These are phyloP conservation scores for Globisporangium emineosum DNA, from an alignment of 352 stramenopile genomes.

Conservation along the genomic window DNA sequence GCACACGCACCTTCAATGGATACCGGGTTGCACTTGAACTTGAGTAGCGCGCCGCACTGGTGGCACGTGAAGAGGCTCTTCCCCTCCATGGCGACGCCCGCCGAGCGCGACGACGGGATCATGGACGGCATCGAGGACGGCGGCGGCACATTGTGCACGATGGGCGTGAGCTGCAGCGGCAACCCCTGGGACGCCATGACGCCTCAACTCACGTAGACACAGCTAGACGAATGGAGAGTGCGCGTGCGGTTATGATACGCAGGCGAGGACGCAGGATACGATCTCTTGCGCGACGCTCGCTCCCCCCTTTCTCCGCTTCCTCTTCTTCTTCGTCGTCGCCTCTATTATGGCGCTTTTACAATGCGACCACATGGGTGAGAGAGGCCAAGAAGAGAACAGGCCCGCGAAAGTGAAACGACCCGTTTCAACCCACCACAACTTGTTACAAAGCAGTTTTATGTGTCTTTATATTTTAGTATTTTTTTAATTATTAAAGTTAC, in stretches of 20 bases:
- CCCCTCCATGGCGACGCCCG: conserved; percentile 52
- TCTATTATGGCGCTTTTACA: neutral
- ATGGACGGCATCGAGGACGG: conserved; percentile 7
- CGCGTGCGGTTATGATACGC: neutral
- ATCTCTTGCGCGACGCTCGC: neutral
- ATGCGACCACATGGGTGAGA: conserved; percentile 9
- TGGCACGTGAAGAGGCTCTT: conserved; percentile 79
- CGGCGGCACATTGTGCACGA: conserved; percentile 20
- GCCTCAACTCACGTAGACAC: neutral
- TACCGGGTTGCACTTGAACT: conserved; percentile 54
- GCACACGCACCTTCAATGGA: conserved; percentile 47
- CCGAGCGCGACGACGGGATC: conserved; percentile 18
- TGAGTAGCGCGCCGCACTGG: conserved; percentile 67
- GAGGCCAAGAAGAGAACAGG: neutral
- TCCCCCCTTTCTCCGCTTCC: conserved; percentile 5
- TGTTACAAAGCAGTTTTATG: neutral
- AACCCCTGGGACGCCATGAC: conserved; percentile 16
- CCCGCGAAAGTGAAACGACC: neutral
- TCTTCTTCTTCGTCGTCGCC: neutral
- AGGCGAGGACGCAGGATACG: neutral
- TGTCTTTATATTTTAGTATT: too few relatives aligned
- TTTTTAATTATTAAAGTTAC: too few relatives aligned
- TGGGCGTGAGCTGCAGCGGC: conserved; percentile 18
- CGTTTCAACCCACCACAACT: neutral
- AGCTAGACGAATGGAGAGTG: neutral